phyloP scores from a whole-genome alignment of 495 filamentous ascomycete genomes.

The Talaromyces nanjingensis region DNA sequence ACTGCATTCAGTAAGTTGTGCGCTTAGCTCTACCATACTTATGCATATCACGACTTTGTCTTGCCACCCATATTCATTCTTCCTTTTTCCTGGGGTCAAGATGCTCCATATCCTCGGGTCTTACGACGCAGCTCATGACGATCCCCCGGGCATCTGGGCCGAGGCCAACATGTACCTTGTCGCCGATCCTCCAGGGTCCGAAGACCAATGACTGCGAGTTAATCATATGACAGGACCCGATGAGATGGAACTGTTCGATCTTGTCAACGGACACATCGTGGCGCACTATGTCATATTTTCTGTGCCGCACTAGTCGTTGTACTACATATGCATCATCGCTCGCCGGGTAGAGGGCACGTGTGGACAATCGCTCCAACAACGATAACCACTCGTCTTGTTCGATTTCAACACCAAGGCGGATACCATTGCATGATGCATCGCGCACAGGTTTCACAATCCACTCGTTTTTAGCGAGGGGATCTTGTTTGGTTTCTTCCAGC shows the following conservation, averaged over 20 bases:
- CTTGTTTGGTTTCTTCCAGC: not conserved
- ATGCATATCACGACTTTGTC: not conserved
- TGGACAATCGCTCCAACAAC: conserved; percentile 12
- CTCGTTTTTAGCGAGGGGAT: conserved; percentile 14
- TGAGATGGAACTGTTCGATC: not conserved
- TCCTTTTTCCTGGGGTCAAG: not conserved
- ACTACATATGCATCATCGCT: conserved; percentile 19
- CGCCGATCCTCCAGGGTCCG: conserved; percentile 5
- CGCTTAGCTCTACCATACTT: not conserved
- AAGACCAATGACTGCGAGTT: conserved; percentile 4
- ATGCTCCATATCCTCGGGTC: not conserved
- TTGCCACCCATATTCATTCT: not conserved
- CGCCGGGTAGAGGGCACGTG: not conserved
- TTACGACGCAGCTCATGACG: conserved; percentile 2
- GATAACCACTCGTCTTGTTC: conserved; percentile 19
- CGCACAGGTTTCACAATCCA: conserved; percentile 34
- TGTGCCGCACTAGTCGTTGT: conserved; percentile 23
- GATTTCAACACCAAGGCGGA: conserved; percentile 34
- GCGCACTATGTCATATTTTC: conserved; percentile 18
- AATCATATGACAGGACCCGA: conserved; percentile 6
- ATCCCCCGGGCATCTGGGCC: not conserved
- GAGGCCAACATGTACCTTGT: conserved; percentile 3
- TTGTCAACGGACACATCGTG: not conserved
- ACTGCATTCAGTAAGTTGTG: not conserved
- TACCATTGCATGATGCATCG: conserved; percentile 33